Percentiles rank a stretch among this genome's conserved stretches.
Conservation (phyloP, 768 basidiomycete species). For the Collybiopsis confluens region DNA sequence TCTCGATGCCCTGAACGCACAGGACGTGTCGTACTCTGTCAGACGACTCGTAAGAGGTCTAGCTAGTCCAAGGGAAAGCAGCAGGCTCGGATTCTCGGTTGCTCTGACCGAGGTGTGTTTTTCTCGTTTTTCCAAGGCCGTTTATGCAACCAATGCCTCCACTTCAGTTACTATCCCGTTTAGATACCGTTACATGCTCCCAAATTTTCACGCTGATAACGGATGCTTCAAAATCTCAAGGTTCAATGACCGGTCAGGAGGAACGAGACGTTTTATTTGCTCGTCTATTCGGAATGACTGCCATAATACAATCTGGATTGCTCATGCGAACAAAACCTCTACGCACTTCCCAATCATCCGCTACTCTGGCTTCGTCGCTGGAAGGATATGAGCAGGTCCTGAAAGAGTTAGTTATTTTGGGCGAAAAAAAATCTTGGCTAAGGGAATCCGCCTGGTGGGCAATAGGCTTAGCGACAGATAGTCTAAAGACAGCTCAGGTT, state of each 20-base stretch:
- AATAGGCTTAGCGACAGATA: conserved; percentile 59
- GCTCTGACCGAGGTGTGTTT: conserved; percentile 84
- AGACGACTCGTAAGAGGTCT: conserved; percentile 83
- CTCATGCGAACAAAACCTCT: conserved; percentile 60
- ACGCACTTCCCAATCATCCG: conserved; percentile 47
- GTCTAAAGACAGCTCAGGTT: conserved; percentile 51
- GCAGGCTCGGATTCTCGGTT: conserved; percentile 91
- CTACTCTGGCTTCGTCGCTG: conserved; percentile 50
- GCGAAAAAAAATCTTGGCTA: conserved; percentile 86
- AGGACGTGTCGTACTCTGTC: conserved; percentile 91
- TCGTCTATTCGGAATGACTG: conserved; percentile 82
- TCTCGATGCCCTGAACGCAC: conserved; percentile 70
- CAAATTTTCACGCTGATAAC: conserved; percentile 76
- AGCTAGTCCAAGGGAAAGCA: conserved; percentile 89
- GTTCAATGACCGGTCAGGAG: conserved; percentile 85
- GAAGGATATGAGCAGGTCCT: conserved; percentile 58
- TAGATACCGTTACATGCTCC: conserved; percentile 71
- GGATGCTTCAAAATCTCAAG: conserved; percentile 65
- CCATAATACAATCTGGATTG: conserved; percentile 82
- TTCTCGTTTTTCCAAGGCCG: conserved; percentile 4
- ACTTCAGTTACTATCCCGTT: conserved; percentile 68
- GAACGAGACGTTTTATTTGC: conserved; percentile 92
- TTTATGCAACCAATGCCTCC: conserved; percentile 5
- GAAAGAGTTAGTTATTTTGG: conserved; percentile 58
- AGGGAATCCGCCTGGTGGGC: conserved; percentile 90